Evolutionary conservation across 805 yeast species (phyloP).

Genomic region (Huiozyma naganishii): DNA sequence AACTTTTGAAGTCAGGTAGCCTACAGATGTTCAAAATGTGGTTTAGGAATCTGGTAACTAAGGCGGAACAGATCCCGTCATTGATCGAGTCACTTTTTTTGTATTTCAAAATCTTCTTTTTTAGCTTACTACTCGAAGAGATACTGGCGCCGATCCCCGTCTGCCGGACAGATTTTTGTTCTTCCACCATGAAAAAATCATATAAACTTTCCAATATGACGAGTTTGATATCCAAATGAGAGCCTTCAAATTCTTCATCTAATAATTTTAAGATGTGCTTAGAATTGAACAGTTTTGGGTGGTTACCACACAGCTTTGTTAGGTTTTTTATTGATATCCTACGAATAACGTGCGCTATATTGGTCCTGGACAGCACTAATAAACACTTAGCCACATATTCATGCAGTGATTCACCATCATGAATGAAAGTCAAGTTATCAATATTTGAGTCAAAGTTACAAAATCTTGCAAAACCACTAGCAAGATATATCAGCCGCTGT

Average conservation of each 20-base stretch:
- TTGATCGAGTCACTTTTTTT: constrained; percentile 34
- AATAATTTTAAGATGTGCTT: constrained; percentile 42
- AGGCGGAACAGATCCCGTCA: constrained; percentile 66
- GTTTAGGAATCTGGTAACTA: constrained; percentile 52
- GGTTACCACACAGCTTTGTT: constrained; percentile 46
- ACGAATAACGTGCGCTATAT: constrained; percentile 29
- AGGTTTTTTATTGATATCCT: constrained; percentile 47
- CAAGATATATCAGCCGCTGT: constrained; percentile 45
- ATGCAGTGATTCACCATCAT: constrained; percentile 41
- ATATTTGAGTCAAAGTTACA: constrained; percentile 43
- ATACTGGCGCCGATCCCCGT: constrained; percentile 31
- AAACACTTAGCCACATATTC: constrained; percentile 50
- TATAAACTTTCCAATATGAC: constrained; percentile 47
- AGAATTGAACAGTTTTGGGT: constrained; percentile 56
- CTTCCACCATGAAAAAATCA: constrained; percentile 49
- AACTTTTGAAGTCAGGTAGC: constrained; percentile 33
- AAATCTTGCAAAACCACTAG: constrained; percentile 62
- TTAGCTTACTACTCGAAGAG: constrained; percentile 32
- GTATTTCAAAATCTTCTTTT: constrained; percentile 32
- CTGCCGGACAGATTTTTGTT: constrained; percentile 32
- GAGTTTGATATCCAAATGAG: constrained; percentile 34
- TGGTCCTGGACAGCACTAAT: constrained; percentile 39
- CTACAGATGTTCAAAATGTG: constrained; percentile 41
- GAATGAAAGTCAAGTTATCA: constrained; percentile 25
- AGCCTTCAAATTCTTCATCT: constrained; percentile 36